phyloP scores from a whole-genome alignment of 2,329 filamentous ascomycete genomes.

The Hawksworthiomyces lignivorus region DNA sequence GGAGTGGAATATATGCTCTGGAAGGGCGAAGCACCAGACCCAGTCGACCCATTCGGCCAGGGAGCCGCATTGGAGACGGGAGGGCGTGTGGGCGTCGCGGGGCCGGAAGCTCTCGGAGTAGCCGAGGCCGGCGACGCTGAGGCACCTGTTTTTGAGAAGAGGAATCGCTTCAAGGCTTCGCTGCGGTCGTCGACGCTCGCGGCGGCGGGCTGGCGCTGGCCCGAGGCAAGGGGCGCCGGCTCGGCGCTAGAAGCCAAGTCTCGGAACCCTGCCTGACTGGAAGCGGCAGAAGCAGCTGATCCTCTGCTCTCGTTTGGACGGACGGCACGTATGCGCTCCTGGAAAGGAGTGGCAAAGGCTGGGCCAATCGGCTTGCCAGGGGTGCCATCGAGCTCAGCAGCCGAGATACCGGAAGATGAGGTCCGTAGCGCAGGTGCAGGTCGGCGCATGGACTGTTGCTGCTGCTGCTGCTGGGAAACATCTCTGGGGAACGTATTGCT shows the following conservation, averaged over 20 bases:
- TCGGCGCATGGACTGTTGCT: conserved; percentile 21
- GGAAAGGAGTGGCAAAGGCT: conserved; percentile 60
- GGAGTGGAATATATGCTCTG: conserved; percentile 10
- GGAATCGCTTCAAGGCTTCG: conserved; percentile 50
- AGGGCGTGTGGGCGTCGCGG: not conserved
- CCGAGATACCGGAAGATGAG: conserved; percentile 50
- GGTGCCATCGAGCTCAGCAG: conserved; percentile 60
- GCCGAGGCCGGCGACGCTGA: not conserved
- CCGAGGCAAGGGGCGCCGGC: not conserved
- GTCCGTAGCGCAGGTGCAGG: conserved; percentile 34
- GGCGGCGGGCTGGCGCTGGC: conserved; percentile 2
- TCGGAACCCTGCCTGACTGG: not conserved
- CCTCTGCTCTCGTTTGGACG: conserved; percentile 24
- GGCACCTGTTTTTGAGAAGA: conserved; percentile 33
- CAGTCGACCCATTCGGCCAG: not conserved
- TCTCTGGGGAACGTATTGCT: conserved; percentile 8
- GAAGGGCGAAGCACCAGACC: conserved; percentile 3
- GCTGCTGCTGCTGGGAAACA: conserved; percentile 10
- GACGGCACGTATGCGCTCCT: conserved; percentile 52
- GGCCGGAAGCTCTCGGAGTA: not conserved
- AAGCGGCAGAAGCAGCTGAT: conserved; percentile 5
- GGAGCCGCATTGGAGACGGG: not conserved
- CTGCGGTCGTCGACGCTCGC: conserved; percentile 26
- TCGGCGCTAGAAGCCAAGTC: conserved; percentile 4
- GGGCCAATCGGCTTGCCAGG: conserved; percentile 50